Conservation (phyloP, 2,329 filamentous ascomycete genomes). For the Talaromyces albobiverticillius region DNA sequence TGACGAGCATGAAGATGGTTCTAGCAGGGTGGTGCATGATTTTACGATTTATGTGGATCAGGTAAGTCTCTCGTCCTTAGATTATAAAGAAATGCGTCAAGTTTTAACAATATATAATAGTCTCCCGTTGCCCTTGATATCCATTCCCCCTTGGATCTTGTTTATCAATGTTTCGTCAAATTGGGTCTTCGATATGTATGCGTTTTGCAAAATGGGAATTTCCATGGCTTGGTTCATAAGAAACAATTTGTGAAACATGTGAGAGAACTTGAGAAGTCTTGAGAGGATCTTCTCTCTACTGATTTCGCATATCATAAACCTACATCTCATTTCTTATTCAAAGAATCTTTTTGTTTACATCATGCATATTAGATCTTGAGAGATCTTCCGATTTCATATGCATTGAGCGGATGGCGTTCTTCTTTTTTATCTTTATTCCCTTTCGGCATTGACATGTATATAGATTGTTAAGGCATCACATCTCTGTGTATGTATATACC, state of each 20-base stretch:
- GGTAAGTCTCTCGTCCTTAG: slow-evolving; percentile 44
- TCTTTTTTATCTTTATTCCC: neutral
- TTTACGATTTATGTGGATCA: slow-evolving; percentile 92
- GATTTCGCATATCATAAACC: too few relatives aligned
- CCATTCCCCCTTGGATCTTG: slow-evolving; percentile 85
- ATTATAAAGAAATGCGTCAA: too few relatives aligned
- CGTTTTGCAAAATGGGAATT: slow-evolving; percentile 78
- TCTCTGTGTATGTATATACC: neutral
- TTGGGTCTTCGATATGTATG: slow-evolving; percentile 90
- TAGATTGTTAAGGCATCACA: slow-evolving; percentile 4
- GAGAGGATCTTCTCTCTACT: too few relatives aligned
- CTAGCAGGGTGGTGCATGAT: slow-evolving; percentile 65
- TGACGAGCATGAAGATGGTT: slow-evolving; percentile 52
- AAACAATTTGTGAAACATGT: slow-evolving; percentile 96
- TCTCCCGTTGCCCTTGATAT: slow-evolving; percentile 87
- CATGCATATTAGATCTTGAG: too few relatives aligned
- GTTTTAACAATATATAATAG: slow-evolving; percentile 40
- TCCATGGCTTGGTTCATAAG: slow-evolving; percentile 92
- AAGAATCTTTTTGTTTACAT: neutral
- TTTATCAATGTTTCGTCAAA: slow-evolving; percentile 96
- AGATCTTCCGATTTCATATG: neutral
- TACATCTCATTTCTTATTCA: neutral
- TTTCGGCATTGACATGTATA: neutral
- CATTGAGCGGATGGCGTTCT: slow-evolving; percentile 15
- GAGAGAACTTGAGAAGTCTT: slow-evolving; percentile 50